A percentile compares a stretch with the other conserved stretches of the same genome.
Evolutionary conservation across 768 basidiomycete species (phyloP).

Genomic region (Exidia glandulosa): DNA sequence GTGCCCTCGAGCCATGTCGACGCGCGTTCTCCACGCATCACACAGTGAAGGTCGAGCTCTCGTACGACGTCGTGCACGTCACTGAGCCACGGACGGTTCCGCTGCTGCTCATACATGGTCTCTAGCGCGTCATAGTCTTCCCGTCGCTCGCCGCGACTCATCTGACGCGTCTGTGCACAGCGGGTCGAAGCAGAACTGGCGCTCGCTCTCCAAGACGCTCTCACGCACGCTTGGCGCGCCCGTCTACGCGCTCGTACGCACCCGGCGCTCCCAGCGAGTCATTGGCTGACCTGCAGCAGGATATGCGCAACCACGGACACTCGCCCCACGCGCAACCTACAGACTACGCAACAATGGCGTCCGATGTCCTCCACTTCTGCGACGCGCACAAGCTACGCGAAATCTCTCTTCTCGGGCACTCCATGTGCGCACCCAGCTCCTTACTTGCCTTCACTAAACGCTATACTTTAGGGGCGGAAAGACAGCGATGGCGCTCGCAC

Average conservation of each 20-base stretch:
- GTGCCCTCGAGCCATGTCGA: too few relatives aligned
- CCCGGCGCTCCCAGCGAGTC: neutral
- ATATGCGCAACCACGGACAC: slow-evolving; percentile 81
- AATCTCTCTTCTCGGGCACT: slow-evolving; percentile 76
- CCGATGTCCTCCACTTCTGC: slow-evolving; percentile 64
- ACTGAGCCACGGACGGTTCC: slow-evolving; percentile 13
- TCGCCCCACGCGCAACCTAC: slow-evolving; percentile 68
- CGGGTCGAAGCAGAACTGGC: slow-evolving; percentile 86
- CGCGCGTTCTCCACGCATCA: too few relatives aligned
- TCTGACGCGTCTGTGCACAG: slow-evolving; percentile 29
- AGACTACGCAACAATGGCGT: slow-evolving; percentile 70
- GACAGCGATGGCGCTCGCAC: slow-evolving; percentile 61
- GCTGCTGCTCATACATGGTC: slow-evolving; percentile 50
- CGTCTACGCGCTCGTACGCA: slow-evolving; percentile 59
- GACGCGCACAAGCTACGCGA: slow-evolving; percentile 38
- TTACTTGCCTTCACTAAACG: neutral
- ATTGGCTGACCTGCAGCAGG: slow-evolving; percentile 29
- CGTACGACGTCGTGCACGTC: neutral
- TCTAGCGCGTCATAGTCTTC: slow-evolving; percentile 18
- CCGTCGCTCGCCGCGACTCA: slow-evolving; percentile 6
- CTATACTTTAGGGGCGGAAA: slow-evolving; percentile 69
- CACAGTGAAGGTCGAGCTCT: neutral
- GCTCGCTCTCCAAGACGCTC: slow-evolving; percentile 67
- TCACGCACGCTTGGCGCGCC: slow-evolving; percentile 50
- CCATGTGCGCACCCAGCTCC: slow-evolving; percentile 49